Conservation (phyloP, 768 basidiomycete genomes). For the Austroboletus festivus region DNA sequence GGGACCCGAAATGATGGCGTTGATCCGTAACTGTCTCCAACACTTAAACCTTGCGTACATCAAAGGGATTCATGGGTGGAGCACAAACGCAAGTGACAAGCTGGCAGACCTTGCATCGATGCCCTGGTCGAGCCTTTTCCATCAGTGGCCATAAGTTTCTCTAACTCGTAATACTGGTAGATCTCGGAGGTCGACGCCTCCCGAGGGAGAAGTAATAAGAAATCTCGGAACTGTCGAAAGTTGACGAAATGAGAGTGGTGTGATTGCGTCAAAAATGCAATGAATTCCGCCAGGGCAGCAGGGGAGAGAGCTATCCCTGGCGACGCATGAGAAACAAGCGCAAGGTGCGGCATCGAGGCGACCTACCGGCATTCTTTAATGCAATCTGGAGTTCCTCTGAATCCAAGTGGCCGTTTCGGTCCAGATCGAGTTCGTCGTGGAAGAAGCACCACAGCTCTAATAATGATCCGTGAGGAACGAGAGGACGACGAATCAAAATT, state of each 20-base stretch:
- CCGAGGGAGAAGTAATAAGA: slow-evolving; percentile 81
- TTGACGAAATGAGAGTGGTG: slow-evolving; percentile 66
- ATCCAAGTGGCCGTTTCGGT: slow-evolving; percentile 83
- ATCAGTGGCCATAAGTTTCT: slow-evolving; percentile 67
- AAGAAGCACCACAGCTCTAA: slow-evolving; percentile 90
- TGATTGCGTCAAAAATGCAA: slow-evolving; percentile 71
- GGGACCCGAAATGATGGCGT: slow-evolving; percentile 14
- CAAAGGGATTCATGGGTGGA: slow-evolving; percentile 22
- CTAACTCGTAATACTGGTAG: slow-evolving; percentile 75
- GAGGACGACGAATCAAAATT: slow-evolving; percentile 9
- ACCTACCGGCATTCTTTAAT: slow-evolving; percentile 66
- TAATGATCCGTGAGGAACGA: slow-evolving; percentile 15
- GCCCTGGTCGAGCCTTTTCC: slow-evolving; percentile 76
- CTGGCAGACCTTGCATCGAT: slow-evolving; percentile 78
- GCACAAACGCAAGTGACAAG: slow-evolving; percentile 13
- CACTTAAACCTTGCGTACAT: slow-evolving; percentile 59
- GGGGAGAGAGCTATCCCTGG: slow-evolving; percentile 72
- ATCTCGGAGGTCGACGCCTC: slow-evolving; percentile 81
- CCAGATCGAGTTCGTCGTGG: slow-evolving; percentile 85
- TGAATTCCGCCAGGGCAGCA: slow-evolving; percentile 75
- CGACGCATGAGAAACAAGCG: slow-evolving; percentile 13
- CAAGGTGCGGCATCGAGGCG: slow-evolving; percentile 20
- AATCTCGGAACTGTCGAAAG: slow-evolving; percentile 87
- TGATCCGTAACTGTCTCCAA: slow-evolving; percentile 63
- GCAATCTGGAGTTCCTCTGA: slow-evolving; percentile 57